Evolutionary conservation across 176 grass and related monocot species (phyloP).

Genomic region (Cenchrus americanus): DNA sequence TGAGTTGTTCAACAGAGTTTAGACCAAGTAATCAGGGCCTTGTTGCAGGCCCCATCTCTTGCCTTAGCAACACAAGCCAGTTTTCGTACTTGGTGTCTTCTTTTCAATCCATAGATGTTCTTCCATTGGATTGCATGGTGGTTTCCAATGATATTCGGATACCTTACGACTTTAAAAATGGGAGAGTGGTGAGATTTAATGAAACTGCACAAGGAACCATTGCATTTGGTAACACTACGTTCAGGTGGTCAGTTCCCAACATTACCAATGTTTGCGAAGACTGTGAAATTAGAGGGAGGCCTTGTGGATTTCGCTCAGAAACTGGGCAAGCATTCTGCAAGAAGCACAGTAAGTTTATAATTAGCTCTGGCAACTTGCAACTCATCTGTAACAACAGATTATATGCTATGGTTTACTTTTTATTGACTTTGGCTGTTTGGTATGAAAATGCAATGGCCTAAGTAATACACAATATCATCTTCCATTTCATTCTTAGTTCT

Average conservation of each 20-base stretch:
- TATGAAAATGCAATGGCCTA: background rate
- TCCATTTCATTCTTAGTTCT: background rate
- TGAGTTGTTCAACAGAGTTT: slow-evolving; percentile 44
- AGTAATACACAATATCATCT: background rate
- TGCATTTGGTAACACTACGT: slow-evolving; percentile 18
- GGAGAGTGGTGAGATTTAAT: background rate
- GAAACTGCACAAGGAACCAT: background rate
- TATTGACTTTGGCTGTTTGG: background rate
- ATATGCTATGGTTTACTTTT: background rate
- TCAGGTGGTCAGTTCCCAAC: slow-evolving; percentile 28
- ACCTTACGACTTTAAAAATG: background rate
- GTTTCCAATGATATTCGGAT: slow-evolving; percentile 9
- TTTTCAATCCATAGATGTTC: background rate
- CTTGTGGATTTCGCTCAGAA: slow-evolving; percentile 36
- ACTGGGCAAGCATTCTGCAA: slow-evolving; percentile 40
- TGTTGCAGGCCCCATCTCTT: slow-evolving; percentile 43
- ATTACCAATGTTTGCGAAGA: background rate
- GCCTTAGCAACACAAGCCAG: slow-evolving; percentile 31
- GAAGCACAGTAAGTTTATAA: slow-evolving; percentile 38
- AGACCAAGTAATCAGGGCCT: background rate
- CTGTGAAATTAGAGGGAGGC: slow-evolving; percentile 15
- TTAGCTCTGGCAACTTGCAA: background rate
- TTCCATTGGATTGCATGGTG: slow-evolving; percentile 40
- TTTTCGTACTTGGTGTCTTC: slow-evolving; percentile 38
- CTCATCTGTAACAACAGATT: background rate